These are phyloP conservation scores for Chaetomium tenue DNA, from an alignment of 495 filamentous ascomycete genomes.

Conservation along the genomic window DNA sequence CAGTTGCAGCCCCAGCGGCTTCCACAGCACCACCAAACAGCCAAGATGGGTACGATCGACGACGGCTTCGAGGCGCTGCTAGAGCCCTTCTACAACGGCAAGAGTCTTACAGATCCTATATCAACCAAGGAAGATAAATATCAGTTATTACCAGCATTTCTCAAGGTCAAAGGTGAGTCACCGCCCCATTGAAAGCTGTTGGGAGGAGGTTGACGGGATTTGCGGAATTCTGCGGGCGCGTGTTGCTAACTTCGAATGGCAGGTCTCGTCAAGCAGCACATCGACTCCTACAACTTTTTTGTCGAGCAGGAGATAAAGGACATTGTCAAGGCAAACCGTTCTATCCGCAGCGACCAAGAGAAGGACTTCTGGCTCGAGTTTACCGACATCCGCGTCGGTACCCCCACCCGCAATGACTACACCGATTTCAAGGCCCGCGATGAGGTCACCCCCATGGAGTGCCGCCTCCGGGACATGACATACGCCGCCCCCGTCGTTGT, in stretches of 20 bases:
- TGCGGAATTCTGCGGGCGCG: too few relatives aligned
- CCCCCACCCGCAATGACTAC: slow-evolving; percentile 73
- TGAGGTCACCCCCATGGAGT: slow-evolving; percentile 86
- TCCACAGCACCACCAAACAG: slow-evolving; percentile 21
- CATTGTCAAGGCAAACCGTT: slow-evolving; percentile 84
- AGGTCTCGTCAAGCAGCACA: slow-evolving; percentile 58
- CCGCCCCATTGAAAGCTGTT: not conserved
- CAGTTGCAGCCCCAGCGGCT: slow-evolving; percentile 10
- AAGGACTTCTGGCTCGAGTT: slow-evolving; percentile 85
- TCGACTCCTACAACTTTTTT: slow-evolving; percentile 98
- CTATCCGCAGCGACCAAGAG: slow-evolving; percentile 83
- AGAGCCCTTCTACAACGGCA: slow-evolving; percentile 94
- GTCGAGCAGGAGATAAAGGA: slow-evolving; percentile 93
- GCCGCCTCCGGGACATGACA: slow-evolving; percentile 89
- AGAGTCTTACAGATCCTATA: slow-evolving; percentile 88
- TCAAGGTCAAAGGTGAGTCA: slow-evolving; percentile 80
- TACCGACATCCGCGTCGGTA: slow-evolving; percentile 79
- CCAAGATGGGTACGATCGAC: slow-evolving; percentile 47
- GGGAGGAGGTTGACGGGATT: not conserved
- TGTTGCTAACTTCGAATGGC: slow-evolving; percentile 5
- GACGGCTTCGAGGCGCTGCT: slow-evolving; percentile 80
- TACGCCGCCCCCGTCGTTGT: slow-evolving; percentile 92
- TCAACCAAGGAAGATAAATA: slow-evolving; percentile 91
- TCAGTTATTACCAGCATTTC: slow-evolving; percentile 91
- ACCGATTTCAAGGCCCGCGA: slow-evolving; percentile 56